Base-by-base conservation (phyloP, 139 green algal genomes). In the Chara braunii region DNA sequence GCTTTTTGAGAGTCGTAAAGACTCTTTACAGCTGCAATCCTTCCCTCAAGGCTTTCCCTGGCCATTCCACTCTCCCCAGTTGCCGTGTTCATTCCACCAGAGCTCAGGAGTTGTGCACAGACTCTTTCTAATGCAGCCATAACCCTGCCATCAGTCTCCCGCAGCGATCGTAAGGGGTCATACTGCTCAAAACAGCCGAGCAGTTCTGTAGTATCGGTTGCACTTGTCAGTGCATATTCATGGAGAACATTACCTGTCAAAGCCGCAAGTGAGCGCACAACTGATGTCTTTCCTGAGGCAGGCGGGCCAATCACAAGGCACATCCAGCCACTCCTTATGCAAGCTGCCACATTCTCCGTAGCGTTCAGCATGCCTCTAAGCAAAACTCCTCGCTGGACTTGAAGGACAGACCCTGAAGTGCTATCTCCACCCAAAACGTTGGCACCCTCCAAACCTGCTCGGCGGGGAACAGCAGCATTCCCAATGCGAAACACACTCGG, bases 101-200 rank as follows among this genome's bases (percentile, higher is more conserved):
- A n/a, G n/a, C n/a, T n/a, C n/a, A n/a, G n/a, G n/a, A n/a, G n/a
- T n/a, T n/a, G n/a, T n/a, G n/a, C 64, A 34, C 77, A 74, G 2
- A 63, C 57, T 0, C 64, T 40, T 30, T 54, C 48, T 37, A 70
- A 43, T 29, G 79, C 31, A 37, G 53, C 59, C 23, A 33, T 42
- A 33, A 80, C 72, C 0, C 30, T 18, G 9, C n/a, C 70, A 37
- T 68, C 45, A 6, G 82, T 51, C 35, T 74, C 43, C 45, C 72
- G 43, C n/a, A 62, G 28, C 18, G 55, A 35, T 5, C 60, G 61
- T 33, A 37, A 29, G 14, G 30, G n/a, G 37, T 77, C 68, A n/a
- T 30, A 12, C 77, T 99, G 93, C 79, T 99, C 94, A 76, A 98
- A 99, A 33, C 87, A 88, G 29, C 94, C 94, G 70, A 99, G 86